These are phyloP conservation scores for Myriosclerotinia curreyana DNA, from an alignment of 2,329 filamentous ascomycete species.

Conservation along the genomic window DNA sequence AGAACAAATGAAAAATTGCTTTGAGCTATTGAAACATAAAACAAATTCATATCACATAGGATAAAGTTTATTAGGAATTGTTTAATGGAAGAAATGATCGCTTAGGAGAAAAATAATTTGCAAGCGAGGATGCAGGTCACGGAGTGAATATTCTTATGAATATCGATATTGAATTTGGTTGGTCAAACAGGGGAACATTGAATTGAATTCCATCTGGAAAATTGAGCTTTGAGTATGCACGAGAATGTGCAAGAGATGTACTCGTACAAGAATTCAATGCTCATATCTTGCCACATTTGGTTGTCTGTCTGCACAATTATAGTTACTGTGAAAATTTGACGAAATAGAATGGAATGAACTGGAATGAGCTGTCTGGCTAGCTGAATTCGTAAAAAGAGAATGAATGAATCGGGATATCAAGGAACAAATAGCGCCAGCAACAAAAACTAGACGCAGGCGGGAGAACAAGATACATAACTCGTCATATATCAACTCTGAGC, in stretches of 20 bases:
- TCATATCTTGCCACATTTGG: neutral
- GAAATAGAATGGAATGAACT: no score
- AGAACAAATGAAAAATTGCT: neutral
- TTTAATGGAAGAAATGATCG: neutral
- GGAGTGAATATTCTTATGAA: neutral
- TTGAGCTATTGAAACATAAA: neutral
- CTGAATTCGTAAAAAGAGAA: no score
- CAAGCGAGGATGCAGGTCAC: neutral
- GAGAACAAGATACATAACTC: constrained; percentile 8
- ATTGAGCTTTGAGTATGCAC: neutral
- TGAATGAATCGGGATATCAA: neutral
- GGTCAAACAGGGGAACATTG: neutral
- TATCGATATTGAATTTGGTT: neutral
- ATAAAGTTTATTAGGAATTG: neutral
- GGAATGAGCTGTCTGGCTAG: no score
- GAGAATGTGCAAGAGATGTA: neutral
- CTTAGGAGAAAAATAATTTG: no score
- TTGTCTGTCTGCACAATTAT: neutral
- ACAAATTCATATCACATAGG: neutral
- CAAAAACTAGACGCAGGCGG: neutral
- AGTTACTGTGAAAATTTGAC: no score
- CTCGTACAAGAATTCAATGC: neutral
- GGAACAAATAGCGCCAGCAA: neutral
- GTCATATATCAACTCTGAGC: neutral
- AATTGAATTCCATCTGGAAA: neutral